phyloP scores from a whole-genome alignment of 2,329 filamentous ascomycete species.

The Dothiorella sarmentorum region DNA sequence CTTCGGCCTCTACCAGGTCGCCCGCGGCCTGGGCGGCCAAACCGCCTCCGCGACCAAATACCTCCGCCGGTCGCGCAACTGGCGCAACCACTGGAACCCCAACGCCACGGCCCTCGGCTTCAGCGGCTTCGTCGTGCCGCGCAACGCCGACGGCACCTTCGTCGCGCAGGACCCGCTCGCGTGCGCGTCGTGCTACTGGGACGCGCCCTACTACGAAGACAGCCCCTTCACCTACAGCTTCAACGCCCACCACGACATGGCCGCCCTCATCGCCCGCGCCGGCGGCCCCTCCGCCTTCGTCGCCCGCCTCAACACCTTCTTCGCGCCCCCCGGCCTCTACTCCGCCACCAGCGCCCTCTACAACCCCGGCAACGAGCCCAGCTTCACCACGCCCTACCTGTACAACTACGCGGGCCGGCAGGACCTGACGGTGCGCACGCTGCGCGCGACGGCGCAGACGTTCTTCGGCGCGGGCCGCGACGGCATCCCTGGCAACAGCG shows the following conservation, averaged over 20 bases:
- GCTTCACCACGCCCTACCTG: constrained; percentile 65
- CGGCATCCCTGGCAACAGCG: constrained; percentile 67
- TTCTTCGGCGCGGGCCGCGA: constrained; percentile 55
- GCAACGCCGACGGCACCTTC: constrained; percentile 50
- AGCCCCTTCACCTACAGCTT: constrained; percentile 63
- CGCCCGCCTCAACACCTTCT: constrained; percentile 58
- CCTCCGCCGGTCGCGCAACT: constrained; percentile 61
- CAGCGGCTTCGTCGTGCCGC: constrained; percentile 64
- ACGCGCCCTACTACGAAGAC: constrained; percentile 58
- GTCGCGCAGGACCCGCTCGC: constrained; percentile 47
- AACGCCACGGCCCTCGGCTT: constrained; percentile 57
- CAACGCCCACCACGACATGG: constrained; percentile 65
- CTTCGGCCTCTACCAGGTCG: constrained; percentile 64
- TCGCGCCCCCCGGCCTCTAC: constrained; percentile 47
- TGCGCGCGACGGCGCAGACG: constrained; percentile 56
- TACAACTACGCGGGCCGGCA: constrained; percentile 66
- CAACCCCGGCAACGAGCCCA: constrained; percentile 65
- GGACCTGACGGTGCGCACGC: constrained; percentile 57
- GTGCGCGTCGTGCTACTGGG: constrained; percentile 60
- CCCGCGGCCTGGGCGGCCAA: constrained; percentile 42
- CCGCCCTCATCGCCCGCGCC: constrained; percentile 50
- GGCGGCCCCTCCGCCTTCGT: constrained; percentile 58
- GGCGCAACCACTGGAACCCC: constrained; percentile 69
- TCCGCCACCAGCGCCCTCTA: constrained; percentile 49
- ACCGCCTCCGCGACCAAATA: constrained; percentile 53